Evolutionary conservation across 2,329 filamentous ascomycete genomes (phyloP), one percentile per base, ranked within the genome.

Genomic region (Claviceps citrina): DNA sequence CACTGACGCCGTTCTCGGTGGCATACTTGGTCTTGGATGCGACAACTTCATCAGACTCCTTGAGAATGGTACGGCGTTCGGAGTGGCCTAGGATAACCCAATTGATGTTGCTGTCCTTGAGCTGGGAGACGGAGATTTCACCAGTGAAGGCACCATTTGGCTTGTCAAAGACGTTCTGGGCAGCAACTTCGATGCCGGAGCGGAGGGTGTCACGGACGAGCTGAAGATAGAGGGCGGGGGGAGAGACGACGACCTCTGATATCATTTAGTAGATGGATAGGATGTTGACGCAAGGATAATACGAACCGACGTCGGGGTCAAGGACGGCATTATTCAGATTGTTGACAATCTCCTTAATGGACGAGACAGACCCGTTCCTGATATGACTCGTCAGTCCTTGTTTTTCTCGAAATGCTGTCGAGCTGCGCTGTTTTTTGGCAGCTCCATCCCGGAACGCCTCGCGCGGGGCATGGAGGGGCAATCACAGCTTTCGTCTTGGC

Each of bases 141-240:
- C 91, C 91, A 27, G 91, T 98, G 73, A 83, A 96, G 54, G 91
- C 91, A 54, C 91, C 91, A 64, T 91, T 86, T 61, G 86, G 85
- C 76, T 89, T 89, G 73, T 96, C 84, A 66, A 77, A 96, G 64
- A 96, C 85, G 67, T 98, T 98, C 70, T 98, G 91, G 43, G 91
- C 81, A 43, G 89, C 83, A 47, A 98, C 83, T 57, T 84, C 81
- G 59, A 98, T 71, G 49, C 78, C 77, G 53, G 73, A 58, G 60
- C 79, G 76, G 54, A 89, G 74, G 57, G 78, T 71, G 61, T 91
- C 79, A 55, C 84, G 84, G 57, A 86, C 78, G 49, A 87, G 77
- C 57, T 84, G 75, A 54, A 98, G 84, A 73, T 94, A 96, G 59
- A 96, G 73, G 43, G 84, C 66, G 36, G 91, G 85, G 47, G 91